phyloP scores from a whole-genome alignment of 768 basidiomycete genomes.

The Mycena crocata region DNA sequence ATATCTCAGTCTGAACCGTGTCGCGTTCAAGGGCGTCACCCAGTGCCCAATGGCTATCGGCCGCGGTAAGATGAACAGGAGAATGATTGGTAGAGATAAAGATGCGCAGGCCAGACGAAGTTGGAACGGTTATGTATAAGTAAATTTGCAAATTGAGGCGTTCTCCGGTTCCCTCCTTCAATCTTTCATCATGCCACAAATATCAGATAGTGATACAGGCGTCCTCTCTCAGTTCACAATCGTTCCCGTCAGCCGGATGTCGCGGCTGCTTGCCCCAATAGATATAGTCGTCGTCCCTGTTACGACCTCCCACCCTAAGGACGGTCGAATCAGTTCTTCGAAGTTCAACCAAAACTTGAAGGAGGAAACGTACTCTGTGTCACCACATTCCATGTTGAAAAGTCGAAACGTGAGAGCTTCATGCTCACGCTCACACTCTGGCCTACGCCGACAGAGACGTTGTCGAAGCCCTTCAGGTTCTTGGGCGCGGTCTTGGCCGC shows the following conservation, averaged over 20 bases:
- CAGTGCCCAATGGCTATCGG: no score
- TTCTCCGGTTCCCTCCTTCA: no score
- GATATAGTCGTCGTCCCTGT: constrained; percentile 58
- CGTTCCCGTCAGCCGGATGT: constrained; percentile 57
- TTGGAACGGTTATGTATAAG: no score
- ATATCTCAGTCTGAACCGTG: no score
- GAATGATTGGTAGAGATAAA: no score
- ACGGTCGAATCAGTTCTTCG: background rate
- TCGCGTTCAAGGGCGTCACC: no score
- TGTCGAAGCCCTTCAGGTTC: constrained; percentile 68
- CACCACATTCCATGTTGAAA: constrained; percentile 66
- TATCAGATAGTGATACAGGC: no score
- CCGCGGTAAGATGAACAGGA: no score
- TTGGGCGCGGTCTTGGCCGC: constrained; percentile 61
- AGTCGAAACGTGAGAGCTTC: constrained; percentile 60
- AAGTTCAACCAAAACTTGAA: no score
- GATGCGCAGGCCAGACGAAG: no score
- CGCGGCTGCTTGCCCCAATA: constrained; percentile 63
- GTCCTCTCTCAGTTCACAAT: constrained; percentile 44
- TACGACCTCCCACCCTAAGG: constrained; percentile 61
- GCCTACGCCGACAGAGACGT: constrained; percentile 56
- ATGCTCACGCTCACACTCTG: constrained; percentile 60
- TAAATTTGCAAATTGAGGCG: no score
- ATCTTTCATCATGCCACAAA: no score
- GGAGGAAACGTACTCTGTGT: constrained; percentile 47